These are phyloP conservation scores for Exsudoporus floridanus DNA, from an alignment of 1,284 basidiomycete genomes.

Conservation along the genomic window DNA sequence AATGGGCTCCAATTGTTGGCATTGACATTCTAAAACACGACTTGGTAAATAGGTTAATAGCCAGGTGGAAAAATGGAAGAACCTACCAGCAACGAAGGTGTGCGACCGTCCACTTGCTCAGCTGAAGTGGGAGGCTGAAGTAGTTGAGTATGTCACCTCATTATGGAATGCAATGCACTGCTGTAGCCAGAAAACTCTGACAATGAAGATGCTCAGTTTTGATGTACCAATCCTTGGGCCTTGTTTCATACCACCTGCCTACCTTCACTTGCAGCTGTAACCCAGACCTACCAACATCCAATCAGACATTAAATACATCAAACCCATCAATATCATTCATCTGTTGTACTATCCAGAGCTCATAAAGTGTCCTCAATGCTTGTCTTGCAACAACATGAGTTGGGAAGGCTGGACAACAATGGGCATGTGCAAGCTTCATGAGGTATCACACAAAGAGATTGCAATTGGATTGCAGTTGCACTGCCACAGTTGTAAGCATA, in stretches of 20 bases:
- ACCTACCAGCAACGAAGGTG: not conserved
- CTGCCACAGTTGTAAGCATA: not conserved
- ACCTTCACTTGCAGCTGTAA: not conserved
- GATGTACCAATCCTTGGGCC: conserved; percentile 4
- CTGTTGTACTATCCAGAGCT: conserved; percentile 20
- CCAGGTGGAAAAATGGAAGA: not conserved
- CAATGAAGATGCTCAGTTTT: not conserved
- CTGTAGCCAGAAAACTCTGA: not conserved
- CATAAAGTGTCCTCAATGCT: conserved; percentile 18
- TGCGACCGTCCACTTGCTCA: not conserved
- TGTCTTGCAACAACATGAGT: not conserved
- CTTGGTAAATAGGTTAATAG: not conserved
- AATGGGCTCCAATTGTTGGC: not conserved
- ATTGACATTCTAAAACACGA: not conserved
- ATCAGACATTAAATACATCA: conserved; percentile 19
- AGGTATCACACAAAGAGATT: not conserved
- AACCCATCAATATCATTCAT: conserved; percentile 26
- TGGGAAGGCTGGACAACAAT: conserved; percentile 20
- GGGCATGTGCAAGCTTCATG: not conserved
- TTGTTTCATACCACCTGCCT: not conserved
- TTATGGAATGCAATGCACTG: not conserved
- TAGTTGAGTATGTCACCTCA: not conserved
- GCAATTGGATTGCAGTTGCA: not conserved
- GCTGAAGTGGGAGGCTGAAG: conserved; percentile 4
- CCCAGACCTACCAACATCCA: not conserved